Conservation (phyloP, 1,139 yeast species). For the Saccharomyces hybrid region DNA sequence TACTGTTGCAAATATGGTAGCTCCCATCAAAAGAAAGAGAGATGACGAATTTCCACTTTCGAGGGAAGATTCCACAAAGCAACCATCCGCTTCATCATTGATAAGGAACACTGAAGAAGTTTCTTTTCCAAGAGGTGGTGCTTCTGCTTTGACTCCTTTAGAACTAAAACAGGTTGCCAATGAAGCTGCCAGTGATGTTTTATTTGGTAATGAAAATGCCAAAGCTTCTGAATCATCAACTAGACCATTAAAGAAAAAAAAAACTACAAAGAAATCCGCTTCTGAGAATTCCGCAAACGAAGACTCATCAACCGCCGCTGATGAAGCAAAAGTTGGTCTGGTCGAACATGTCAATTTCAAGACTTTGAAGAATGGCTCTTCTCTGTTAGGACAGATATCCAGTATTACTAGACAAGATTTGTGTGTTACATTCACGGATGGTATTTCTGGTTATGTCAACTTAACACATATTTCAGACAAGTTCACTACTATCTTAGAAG, state of each 20-base stretch:
- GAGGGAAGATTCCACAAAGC: slow-evolving; percentile 34
- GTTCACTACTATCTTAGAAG: slow-evolving; percentile 50
- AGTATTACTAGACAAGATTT: slow-evolving; percentile 56
- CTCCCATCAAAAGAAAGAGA: slow-evolving; percentile 33
- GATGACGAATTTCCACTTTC: slow-evolving; percentile 35
- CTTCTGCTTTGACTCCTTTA: slow-evolving; percentile 73
- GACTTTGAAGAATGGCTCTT: slow-evolving; percentile 60
- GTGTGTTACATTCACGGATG: slow-evolving; percentile 69
- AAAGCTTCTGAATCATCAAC: slow-evolving; percentile 27
- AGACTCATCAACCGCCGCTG: slow-evolving; percentile 11
- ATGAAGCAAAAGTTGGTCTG: slow-evolving; percentile 31
- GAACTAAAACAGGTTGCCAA: slow-evolving; percentile 90
- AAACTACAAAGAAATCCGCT: slow-evolving; percentile 27
- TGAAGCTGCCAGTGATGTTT: slow-evolving; percentile 83
- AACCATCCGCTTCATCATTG: slow-evolving; percentile 32
- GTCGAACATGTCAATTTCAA: slow-evolving; percentile 59
- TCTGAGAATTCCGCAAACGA: slow-evolving; percentile 23
- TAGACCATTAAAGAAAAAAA: slow-evolving; percentile 35
- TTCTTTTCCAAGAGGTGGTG: slow-evolving; percentile 95
- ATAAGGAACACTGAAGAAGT: slow-evolving; percentile 40
- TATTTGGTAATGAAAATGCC: slow-evolving; percentile 46
- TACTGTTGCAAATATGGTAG: slow-evolving; percentile 7
- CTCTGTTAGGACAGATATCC: slow-evolving; percentile 68
- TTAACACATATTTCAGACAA: slow-evolving; percentile 67
- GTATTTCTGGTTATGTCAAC: slow-evolving; percentile 71